A percentile compares a stretch with the other conserved stretches of the same genome.
Conservation (phyloP, 2,329 filamentous ascomycete genomes). For the Cladophialophora psammophila region DNA sequence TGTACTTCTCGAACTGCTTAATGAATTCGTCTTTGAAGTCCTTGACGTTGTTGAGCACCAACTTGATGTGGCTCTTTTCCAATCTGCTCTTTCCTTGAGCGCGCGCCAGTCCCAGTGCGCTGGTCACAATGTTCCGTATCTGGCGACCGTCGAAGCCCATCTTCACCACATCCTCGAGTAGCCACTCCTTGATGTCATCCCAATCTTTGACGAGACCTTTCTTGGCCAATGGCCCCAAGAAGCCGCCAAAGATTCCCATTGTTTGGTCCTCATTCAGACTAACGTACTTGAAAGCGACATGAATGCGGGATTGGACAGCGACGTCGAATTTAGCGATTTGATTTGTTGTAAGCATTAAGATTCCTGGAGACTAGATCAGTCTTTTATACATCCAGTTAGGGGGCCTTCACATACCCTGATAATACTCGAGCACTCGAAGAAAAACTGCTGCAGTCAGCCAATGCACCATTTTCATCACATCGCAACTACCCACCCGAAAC, state of each 20-base stretch:
- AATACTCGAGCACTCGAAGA: constrained; percentile 41
- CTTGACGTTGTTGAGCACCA: neutral
- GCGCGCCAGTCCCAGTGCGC: neutral
- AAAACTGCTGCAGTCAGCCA: constrained; percentile 27
- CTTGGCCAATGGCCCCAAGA: neutral
- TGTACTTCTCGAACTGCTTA: neutral
- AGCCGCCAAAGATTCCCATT: constrained; percentile 9
- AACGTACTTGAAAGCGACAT: constrained; percentile 42
- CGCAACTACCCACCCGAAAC: constrained; percentile 25
- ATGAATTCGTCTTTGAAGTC: neutral
- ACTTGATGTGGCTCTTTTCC: neutral
- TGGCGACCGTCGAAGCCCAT: constrained; percentile 36
- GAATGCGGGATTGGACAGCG: constrained; percentile 44
- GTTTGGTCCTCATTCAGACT: constrained; percentile 8
- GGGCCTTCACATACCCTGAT: constrained; percentile 24
- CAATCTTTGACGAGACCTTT: constrained; percentile 24
- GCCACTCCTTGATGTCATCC: constrained; percentile 32
- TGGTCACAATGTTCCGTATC: constrained; percentile 33
- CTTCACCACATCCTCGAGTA: constrained; percentile 21
- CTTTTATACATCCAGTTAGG: neutral
- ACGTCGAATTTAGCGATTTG: constrained; percentile 42
- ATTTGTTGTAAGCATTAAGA: constrained; percentile 41
- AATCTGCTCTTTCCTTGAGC: neutral
- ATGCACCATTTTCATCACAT: neutral
- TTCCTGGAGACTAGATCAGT: constrained; percentile 11